Base-by-base conservation (phyloP, 2,329 filamentous ascomycete genomes). In the Neurospora crassa region DNA sequence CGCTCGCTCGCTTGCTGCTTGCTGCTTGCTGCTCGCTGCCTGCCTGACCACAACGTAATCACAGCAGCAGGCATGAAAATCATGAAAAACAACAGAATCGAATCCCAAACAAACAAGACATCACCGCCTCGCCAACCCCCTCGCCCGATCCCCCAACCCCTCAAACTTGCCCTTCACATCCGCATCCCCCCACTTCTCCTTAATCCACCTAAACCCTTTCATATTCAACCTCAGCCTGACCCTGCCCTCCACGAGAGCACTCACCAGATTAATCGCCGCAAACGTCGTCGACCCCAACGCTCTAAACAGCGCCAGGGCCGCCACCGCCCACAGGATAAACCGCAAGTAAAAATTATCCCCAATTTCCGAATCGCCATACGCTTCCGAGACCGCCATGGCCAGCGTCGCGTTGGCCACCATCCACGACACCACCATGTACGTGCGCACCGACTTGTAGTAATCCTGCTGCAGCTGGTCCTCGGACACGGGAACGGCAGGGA, bases 351-450 rank as follows among this genome's bases (percentile, higher is more conserved):
- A 89, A 83, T 99, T 99, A 76, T 90, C 87, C 7, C 90, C 90
- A 69, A 97, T 90, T 53, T 89, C 84, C 68, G 86, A 88, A 72
- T 87, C 85, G 67, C 88, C 88, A 81, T 97, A 99, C 3, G 92
- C 89, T 82, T 99, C 96, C 5, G 88, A 92, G 16, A 98, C 91
- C 1, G 91, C 89, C 96, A 99, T 99, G 79, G 93, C 95, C 45
- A 99, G 89, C 72, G 97, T 89, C 3, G 92, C 93, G 80, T 99
- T 99, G 77, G 90, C 89, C 43, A 96, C 87, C 87, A 99, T 93
- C 96, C 96, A 99, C 67, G 90, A 87, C 63, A 97, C 90, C 14
- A 99, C 96, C 90, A 99, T 96, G 89, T 99, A 99, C 0, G 96
- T 99, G 70, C 96, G 90, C 69, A 99, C 96, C 53, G 91, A 93